Evolutionary conservation across 1,284 basidiomycete genomes (phyloP), one percentile per base, ranked within the genome.

Genomic region (Golubevia pallescens): DNA sequence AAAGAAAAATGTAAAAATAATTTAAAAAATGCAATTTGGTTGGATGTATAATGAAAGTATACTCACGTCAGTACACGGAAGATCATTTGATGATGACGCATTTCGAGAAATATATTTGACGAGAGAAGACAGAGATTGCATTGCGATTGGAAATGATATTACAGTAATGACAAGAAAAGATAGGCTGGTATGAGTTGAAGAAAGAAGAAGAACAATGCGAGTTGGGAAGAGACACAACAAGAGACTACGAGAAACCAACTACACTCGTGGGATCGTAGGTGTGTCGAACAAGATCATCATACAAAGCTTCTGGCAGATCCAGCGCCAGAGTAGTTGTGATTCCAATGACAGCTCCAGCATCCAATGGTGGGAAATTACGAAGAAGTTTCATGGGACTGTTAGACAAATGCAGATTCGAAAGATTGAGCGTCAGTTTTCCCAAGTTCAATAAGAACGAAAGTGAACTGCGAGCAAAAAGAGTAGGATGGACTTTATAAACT

Each of bases 281-380:
- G 58, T 80, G 78, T 32, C 58, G 68, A 23, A 73, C 74, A 14
- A 80, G 65, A 2, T 74, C 74, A 42, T 75, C 59, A 61, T 77
- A 77, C n/a, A 80, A 59, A 1, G 64, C 92, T 28, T 91, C 83
- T 0, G 94, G 93, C 8, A 98, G 88, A 78, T 97, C 94, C 68
- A 94, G 91, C 21, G 97, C 93, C 32, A 98, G 90, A 0, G 93
- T 94, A 20, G 97, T 93, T 0, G 95, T 93, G 77, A 97, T 93
- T 2, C 92, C 93, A 69, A 98, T 93, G 61, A 98, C 92, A 24
- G 92, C 90, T 13, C 91, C 87, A 1, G 95, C 93, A 73, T 96
- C 91, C 0, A 99, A 88, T 0, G 93, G 92, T 1, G 96, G 96
- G 81, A 98, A 95, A 4, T 92, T 95, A n/a, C 96, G 91, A 1